Evolutionary conservation across 164 flowering plant species (phyloP), one percentile per base, ranked within the genome.

Genomic region (Sextonia rubra): DNA sequence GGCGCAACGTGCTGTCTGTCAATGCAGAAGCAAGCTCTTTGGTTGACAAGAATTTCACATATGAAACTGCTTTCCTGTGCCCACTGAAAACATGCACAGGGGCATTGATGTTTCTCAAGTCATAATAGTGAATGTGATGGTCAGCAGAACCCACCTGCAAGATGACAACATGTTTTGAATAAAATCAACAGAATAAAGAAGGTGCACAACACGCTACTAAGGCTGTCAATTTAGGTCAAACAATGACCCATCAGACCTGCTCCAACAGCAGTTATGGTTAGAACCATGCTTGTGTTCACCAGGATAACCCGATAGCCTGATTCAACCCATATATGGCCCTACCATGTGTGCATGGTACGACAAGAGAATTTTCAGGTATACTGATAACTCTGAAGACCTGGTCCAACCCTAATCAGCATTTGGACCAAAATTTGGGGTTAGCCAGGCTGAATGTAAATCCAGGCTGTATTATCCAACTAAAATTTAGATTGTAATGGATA

Each of bases 11-110:
- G 76, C 98, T 91, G 79, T 96, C 99, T 7, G 97, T 96, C 47
- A 98, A 96, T 56, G 99, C 99, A 74, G 99, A 96, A 52, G 96
- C 97, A 74, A 96, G 97, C 82, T 96, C 99, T 70, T 86, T 74
- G 77, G 80, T 85, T 12, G 99, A 92, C 81, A 96, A 77, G 78
- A 96, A 96, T 77, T 96, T 92, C 74, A 96, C 99, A 80, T 96
- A 96, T 8, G 99, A 96, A 74, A 96, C 99, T 74, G 99, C 84
- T 80, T 96, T 96, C 29, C 83, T 79, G 77, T 96, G 99, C 66
- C 97, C 99, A 77, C 83, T 85, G 75, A 96, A 93, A 27, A 89
- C 88, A 81, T 92, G 92, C 30, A 96, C 75, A 47, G 99, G 99
- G 4, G 83, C 86, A 80, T 90, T 93, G 70, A 75, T 73, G 61